A percentile compares a stretch with the other conserved stretches of the same genome.
Evolutionary conservation across 306 rosid genomes (phyloP).

Genomic region (Vigna unguiculata): DNA sequence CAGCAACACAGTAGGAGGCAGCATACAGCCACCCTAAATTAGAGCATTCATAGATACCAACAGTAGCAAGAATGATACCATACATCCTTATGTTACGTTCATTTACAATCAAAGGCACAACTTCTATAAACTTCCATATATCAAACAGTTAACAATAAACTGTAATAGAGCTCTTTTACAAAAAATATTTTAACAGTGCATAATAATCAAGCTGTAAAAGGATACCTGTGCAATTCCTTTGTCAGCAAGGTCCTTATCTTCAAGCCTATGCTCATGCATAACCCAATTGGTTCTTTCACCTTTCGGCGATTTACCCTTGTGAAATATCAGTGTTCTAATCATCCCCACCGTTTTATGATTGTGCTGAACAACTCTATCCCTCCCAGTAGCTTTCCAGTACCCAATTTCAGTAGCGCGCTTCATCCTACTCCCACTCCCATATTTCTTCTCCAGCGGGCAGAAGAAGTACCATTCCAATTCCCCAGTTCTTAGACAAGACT

Average conservation of each 20-base stretch:
- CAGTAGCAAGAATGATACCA: background rate
- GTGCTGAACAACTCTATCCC: constrained; percentile 52
- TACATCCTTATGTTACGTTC: background rate
- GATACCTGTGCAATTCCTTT: constrained; percentile 42
- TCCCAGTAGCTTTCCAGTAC: constrained; percentile 83
- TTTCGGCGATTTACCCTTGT: constrained; percentile 32
- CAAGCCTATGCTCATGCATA: constrained; percentile 48
- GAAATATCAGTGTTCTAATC: constrained; percentile 44
- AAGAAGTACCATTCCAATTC: constrained; percentile 84
- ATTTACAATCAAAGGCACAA: constrained; percentile 15
- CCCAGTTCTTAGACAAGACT: constrained; percentile 51
- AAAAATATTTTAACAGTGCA: background rate
- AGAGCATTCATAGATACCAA: constrained; percentile 10
- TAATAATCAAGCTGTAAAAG: background rate
- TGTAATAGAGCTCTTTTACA: background rate
- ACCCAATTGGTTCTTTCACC: constrained; percentile 46
- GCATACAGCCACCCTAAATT: background rate
- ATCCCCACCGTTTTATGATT: constrained; percentile 39
- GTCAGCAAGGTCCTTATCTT: constrained; percentile 43
- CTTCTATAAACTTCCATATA: background rate
- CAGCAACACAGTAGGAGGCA: background rate
- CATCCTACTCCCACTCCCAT: constrained; percentile 61
- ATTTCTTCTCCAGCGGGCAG: constrained; percentile 66
- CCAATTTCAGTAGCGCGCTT: constrained; percentile 68
- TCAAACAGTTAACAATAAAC: background rate